Base-by-base conservation (phyloP, 2,329 filamentous ascomycete genomes). In the Alternaria ethzedia region DNA sequence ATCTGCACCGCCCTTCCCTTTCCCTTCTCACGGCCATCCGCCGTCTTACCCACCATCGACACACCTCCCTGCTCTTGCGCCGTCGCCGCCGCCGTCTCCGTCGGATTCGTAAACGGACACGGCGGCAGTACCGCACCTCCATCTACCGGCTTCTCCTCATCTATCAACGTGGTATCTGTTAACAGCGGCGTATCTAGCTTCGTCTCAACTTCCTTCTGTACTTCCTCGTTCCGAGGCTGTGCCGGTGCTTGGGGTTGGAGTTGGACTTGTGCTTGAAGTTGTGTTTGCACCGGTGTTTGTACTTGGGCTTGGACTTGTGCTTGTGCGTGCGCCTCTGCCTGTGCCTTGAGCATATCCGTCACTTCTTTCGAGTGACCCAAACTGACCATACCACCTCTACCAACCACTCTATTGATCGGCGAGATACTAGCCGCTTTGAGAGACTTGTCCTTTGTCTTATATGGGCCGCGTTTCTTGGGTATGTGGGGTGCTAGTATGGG, bases 381-480 rank as follows among this genome's bases (percentile, higher is more conserved):
- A 7, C 30, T 41, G 21, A 54, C 52, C 52, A 54, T 54, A 9
- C 52, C 52, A 2, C 17, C 32, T 44, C 17, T 28, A 3, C 52
- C 23, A 2, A 54, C 52, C 9, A 54, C 23, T 10, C 52, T 17
- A 11, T 41, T 52, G 1, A 3, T 2, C 2, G 52, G 52, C 36
- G 36, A 23, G 15, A 5, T n/a, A 5, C 13, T 5, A 12, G 2
- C 5, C 8, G 9, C 28, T 10, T 21, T 21, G 15, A 23, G 26
- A 0, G 28, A 36, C 9, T 23, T 23, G 5, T 52, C 32, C 15
- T 46, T 54, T 13, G 46, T 59, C 20, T 59, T 59, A n/a, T 54
- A 46, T 1, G 49, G 57, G 2, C 57, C 57, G 2, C 57, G 57
- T 45, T 46, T 59, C 21, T 47, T 54, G 20, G 47, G 36, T 13